Conservation (phyloP, 202 grass and related monocot genomes). For the Dendrocalamus latiflorus region DNA sequence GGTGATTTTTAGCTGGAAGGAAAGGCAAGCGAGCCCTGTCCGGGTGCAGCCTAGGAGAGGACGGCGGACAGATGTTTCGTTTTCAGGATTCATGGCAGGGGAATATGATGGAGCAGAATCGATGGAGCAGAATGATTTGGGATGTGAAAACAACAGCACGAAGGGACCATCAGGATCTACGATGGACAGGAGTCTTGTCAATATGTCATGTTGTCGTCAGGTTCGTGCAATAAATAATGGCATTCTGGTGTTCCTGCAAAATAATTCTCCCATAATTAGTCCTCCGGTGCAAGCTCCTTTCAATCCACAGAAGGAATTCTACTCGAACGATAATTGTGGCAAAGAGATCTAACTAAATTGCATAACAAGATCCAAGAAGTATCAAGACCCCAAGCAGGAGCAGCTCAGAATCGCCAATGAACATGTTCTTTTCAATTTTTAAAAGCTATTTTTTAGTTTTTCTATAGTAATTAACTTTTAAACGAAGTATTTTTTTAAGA, state of each 20-base stretch:
- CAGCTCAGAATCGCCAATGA: not conserved
- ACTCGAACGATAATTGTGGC: too few relatives aligned
- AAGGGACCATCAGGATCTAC: not conserved
- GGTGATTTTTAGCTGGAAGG: not conserved
- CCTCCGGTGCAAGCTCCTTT: too few relatives aligned
- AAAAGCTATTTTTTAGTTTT: too few relatives aligned
- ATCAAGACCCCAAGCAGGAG: not conserved
- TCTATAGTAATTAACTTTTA: too few relatives aligned
- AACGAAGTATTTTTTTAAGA: too few relatives aligned
- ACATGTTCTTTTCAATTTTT: too few relatives aligned
- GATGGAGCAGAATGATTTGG: not conserved
- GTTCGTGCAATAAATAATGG: not conserved
- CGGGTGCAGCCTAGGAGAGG: not conserved
- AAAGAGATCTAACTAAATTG: too few relatives aligned
- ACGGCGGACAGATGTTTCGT: slow-evolving; percentile 12
- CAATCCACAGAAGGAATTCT: too few relatives aligned
- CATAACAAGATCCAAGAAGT: too few relatives aligned
- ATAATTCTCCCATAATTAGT: not conserved
- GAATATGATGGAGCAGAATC: not conserved
- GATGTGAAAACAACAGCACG: slow-evolving; percentile 10
- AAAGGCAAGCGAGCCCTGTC: not conserved
- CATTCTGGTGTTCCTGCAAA: not conserved
- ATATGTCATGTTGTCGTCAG: not conserved
- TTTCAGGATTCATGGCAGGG: slow-evolving; percentile 11
- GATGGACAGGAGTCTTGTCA: too few relatives aligned